phyloP scores from a whole-genome alignment of 148 eudicot species.

The Chenopodium formosanum region DNA sequence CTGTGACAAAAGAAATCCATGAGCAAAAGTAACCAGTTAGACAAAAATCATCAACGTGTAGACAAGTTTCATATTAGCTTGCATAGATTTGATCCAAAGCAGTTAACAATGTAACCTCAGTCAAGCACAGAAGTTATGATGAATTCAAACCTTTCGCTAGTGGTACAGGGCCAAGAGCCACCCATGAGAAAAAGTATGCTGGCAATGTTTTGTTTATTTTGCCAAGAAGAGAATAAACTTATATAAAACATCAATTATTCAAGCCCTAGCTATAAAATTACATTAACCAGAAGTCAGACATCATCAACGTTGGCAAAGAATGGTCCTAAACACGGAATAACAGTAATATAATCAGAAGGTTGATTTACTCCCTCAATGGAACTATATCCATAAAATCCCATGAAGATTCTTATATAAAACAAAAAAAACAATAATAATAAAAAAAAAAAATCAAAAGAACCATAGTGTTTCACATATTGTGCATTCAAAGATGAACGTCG shows the following conservation, averaged over 20 bases:
- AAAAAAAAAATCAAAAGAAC: too few relatives aligned
- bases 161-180: too few relatives aligned
- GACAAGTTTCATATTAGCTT: not conserved
- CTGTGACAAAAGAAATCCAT: slow-evolving; percentile 28
- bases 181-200: too few relatives aligned
- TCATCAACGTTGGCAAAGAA: too few relatives aligned
- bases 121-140: not conserved
- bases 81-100: not conserved
- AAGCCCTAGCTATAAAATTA: not conserved
- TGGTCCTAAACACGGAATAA: too few relatives aligned
- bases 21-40: not conserved
- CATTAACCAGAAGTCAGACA: too few relatives aligned
- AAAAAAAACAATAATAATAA: too few relatives aligned
- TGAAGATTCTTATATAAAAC: not conserved
- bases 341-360: too few relatives aligned
- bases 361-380: too few relatives aligned
- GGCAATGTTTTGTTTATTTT: not conserved
- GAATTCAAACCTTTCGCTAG: not conserved
- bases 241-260: not conserved
- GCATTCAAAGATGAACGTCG: not conserved
- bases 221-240: not conserved
- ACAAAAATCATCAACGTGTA: not conserved
- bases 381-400: not conserved
- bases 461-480: not conserved
- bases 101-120: not conserved